Percentiles rank a stretch among this genome's conserved stretches.
phyloP scores from a whole-genome alignment of 768 basidiomycete genomes.

The Gelatoporia subvermispora region DNA sequence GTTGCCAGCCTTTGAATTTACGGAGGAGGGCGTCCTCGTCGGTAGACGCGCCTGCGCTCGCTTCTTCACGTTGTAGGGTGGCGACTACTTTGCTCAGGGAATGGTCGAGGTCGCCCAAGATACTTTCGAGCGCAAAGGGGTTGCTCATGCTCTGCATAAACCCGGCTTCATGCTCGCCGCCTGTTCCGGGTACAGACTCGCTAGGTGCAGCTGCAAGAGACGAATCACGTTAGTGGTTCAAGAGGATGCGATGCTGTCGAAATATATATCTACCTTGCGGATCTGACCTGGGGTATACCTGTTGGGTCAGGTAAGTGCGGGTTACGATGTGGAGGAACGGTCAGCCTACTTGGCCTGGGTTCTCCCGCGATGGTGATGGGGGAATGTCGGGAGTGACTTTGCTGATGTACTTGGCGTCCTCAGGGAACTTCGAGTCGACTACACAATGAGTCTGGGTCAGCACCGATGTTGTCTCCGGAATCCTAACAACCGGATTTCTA shows the following conservation, averaged over 20 bases:
- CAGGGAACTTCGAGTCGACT: constrained; percentile 39
- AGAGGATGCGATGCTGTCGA: background rate
- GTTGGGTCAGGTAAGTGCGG: background rate
- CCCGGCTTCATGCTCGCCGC: constrained; percentile 13
- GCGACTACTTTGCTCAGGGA: constrained; percentile 39
- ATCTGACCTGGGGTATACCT: constrained; percentile 48
- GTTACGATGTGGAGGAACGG: background rate
- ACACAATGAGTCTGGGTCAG: background rate
- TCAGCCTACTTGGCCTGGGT: constrained; percentile 37
- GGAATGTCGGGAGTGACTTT: constrained; percentile 26
- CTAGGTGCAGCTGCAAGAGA: constrained; percentile 16
- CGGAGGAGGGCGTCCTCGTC: constrained; percentile 30
- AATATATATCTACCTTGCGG: constrained; percentile 29
- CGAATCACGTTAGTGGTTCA: background rate
- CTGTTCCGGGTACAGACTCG: constrained; percentile 19
- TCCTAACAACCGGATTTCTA: background rate
- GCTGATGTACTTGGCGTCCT: constrained; percentile 19
- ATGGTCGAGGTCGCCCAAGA: constrained; percentile 39
- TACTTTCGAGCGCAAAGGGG: constrained; percentile 40
- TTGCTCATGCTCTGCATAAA: constrained; percentile 35
- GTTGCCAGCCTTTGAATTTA: constrained; percentile 39
- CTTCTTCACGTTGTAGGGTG: constrained; percentile 40
- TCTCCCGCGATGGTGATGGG: constrained; percentile 42
- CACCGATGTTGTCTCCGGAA: background rate
- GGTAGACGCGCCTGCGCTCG: constrained; percentile 28